A percentile compares a stretch with the other conserved stretches of the same genome.
Evolutionary conservation across 345 rosid species (phyloP).

Genomic region (Corchorus olitorius): DNA sequence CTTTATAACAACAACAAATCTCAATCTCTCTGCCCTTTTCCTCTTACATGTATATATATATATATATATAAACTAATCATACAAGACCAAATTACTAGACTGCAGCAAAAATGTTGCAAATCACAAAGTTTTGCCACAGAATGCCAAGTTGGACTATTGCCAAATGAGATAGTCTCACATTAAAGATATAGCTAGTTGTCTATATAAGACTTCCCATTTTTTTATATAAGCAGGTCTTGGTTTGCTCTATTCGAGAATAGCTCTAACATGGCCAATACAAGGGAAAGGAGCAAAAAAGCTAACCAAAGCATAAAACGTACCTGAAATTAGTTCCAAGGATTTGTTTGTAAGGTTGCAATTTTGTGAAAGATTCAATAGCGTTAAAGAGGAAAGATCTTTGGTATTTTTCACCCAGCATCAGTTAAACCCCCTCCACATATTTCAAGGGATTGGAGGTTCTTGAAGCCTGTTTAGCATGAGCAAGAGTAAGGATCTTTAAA

Average conservation of each 20-base stretch:
- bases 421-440: too few relatives aligned
- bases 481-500: neutral
- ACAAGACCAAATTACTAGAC: neutral
- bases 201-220: too few relatives aligned
- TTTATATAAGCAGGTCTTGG: too few relatives aligned
- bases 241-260: too few relatives aligned
- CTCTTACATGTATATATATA: neutral
- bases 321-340: slow-evolving; percentile 49
- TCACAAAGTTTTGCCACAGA: too few relatives aligned
- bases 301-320: slow-evolving; percentile 12
- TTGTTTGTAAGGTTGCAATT: slow-evolving; percentile 56
- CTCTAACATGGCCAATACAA: too few relatives aligned
- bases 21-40: neutral
- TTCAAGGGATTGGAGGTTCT: slow-evolving; percentile 59
- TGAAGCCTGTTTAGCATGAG: slow-evolving; percentile 44
- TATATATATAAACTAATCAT: neutral
- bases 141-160: too few relatives aligned
- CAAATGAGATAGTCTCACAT: too few relatives aligned
- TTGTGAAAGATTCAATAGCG: slow-evolving; percentile 53
- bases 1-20: too few relatives aligned
- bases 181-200: too few relatives aligned
- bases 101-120: too few relatives aligned
- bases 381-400: slow-evolving; percentile 43
- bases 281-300: too few relatives aligned
- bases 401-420: slow-evolving; percentile 63